These are phyloP conservation scores for Fonsecaea multimorphosa DNA, from an alignment of 2,329 filamentous ascomycete genomes.

Conservation along the genomic window DNA sequence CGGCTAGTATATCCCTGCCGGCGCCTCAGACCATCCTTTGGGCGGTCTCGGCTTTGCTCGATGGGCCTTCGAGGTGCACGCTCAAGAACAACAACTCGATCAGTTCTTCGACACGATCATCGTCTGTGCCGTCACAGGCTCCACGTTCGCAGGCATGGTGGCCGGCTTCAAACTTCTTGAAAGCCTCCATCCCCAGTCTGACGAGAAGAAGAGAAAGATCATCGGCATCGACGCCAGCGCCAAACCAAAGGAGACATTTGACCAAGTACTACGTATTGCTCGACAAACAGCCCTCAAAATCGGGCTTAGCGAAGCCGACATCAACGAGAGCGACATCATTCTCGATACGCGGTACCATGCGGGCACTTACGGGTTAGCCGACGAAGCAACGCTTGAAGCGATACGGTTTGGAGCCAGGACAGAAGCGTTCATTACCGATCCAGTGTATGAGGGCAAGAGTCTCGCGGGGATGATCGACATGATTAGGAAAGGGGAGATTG, in stretches of 20 bases:
- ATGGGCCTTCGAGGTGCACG: constrained; percentile 72
- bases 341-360: constrained; percentile 71
- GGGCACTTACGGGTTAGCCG: constrained; percentile 71
- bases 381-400: constrained; percentile 68
- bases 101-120: constrained; percentile 72
- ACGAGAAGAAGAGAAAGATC: constrained; percentile 57
- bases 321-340: constrained; percentile 67
- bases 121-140: constrained; percentile 74
- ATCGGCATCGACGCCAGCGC: constrained; percentile 71
- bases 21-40: constrained; percentile 72
- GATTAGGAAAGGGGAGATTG: constrained; percentile 67
- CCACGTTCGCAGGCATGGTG: constrained; percentile 73
- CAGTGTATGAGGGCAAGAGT: constrained; percentile 78
- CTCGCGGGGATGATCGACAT: constrained; percentile 74
- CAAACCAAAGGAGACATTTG: constrained; percentile 65
- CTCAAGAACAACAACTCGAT: constrained; percentile 66
- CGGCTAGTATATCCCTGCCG: constrained; percentile 67
- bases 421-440: constrained; percentile 76
- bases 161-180: constrained; percentile 72
- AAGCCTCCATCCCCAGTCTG: constrained; percentile 47
- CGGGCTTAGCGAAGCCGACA: constrained; percentile 64
- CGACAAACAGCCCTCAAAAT: constrained; percentile 68
- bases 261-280: constrained; percentile 71
- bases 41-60: constrained; percentile 73
- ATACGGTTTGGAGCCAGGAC: constrained; percentile 71